Conservation (phyloP, 2,329 filamentous ascomycete species). For the Epicoccum sorghinum region DNA sequence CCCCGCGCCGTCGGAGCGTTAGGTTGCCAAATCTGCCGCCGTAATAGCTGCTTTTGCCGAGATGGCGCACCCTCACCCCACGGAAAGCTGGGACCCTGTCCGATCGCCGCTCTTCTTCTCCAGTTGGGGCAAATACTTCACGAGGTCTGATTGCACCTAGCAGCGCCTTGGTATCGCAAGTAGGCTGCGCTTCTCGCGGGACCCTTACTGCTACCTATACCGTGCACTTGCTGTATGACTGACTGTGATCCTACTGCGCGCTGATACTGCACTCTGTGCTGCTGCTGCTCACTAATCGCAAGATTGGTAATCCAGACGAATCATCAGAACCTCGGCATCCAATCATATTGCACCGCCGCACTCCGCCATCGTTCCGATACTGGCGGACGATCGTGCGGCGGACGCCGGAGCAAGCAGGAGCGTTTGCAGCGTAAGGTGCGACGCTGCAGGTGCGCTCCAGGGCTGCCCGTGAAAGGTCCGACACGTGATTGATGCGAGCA, state of each 20-base stretch:
- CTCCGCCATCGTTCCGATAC: slow-evolving; percentile 5
- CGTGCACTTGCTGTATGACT: neutral
- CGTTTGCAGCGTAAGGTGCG: slow-evolving; percentile 9
- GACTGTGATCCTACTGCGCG: no score
- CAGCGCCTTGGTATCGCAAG: neutral
- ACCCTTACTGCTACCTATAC: neutral
- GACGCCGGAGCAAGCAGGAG: slow-evolving; percentile 4
- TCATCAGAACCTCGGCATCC: neutral
- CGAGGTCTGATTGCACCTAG: neutral
- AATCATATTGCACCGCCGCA: slow-evolving; percentile 7
- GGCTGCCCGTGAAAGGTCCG: neutral
- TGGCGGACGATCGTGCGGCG: slow-evolving; percentile 8
- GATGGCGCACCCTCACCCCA: slow-evolving; percentile 14
- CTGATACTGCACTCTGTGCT: no score
- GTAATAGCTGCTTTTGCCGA: slow-evolving; percentile 17
- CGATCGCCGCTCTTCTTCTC: slow-evolving; percentile 7
- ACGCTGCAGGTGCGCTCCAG: neutral
- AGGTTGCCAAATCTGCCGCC: slow-evolving; percentile 7
- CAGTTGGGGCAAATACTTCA: neutral
- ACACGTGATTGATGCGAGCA: slow-evolving; percentile 12
- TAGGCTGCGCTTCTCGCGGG: slow-evolving; percentile 2
- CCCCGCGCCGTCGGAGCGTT: slow-evolving; percentile 15
- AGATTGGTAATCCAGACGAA: slow-evolving; percentile 12
- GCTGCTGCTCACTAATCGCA: slow-evolving; percentile 10
- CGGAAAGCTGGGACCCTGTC: slow-evolving; percentile 4